A percentile compares a stretch with the other conserved stretches of the same genome.
Conservation (phyloP, 352 stramenopile species). For the Pythium rhizo-oryzae region DNA sequence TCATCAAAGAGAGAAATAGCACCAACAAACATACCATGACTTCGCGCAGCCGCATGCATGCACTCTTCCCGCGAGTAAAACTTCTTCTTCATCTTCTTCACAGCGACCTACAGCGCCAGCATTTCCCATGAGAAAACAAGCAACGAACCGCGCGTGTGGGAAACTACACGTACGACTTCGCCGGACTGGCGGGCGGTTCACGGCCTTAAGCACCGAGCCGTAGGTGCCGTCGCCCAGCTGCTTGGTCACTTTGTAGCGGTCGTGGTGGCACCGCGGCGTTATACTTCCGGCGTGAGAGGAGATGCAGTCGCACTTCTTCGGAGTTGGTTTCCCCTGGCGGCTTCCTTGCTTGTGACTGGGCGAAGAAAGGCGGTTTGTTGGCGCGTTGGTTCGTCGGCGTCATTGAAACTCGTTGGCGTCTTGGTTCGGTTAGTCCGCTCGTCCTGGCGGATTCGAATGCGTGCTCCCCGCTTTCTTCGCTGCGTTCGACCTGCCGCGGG, state of each 20-base stretch:
- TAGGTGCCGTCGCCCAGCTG: conserved; percentile 96
- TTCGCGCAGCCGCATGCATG: conserved; percentile 97
- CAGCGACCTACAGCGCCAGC: conserved; percentile 84
- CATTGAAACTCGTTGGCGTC: conserved; percentile 2
- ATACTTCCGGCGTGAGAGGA: not conserved
- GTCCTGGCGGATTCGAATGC: not conserved
- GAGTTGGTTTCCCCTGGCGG: not conserved
- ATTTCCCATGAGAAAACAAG: too few relatives aligned
- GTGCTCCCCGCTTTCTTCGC: not conserved
- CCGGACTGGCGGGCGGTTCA: conserved; percentile 93
- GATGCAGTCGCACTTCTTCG: too few relatives aligned
- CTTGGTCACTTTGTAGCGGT: conserved; percentile 96
- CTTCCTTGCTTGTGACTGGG: not conserved
- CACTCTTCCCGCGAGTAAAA: conserved; percentile 97
- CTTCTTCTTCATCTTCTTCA: conserved; percentile 99
- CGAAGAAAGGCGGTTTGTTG: too few relatives aligned
- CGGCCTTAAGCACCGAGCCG: conserved; percentile 94
- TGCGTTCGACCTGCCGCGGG: conserved; percentile 9
- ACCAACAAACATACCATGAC: conserved; percentile 81
- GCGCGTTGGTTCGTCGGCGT: not conserved
- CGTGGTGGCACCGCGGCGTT: conserved; percentile 53
- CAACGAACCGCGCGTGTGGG: too few relatives aligned
- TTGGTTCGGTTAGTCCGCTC: not conserved
- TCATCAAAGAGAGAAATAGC: not conserved
- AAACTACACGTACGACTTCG: conserved; percentile 78